Evolutionary conservation across 2,329 filamentous ascomycete species (phyloP).

Genomic region (Zasmidium cellare): DNA sequence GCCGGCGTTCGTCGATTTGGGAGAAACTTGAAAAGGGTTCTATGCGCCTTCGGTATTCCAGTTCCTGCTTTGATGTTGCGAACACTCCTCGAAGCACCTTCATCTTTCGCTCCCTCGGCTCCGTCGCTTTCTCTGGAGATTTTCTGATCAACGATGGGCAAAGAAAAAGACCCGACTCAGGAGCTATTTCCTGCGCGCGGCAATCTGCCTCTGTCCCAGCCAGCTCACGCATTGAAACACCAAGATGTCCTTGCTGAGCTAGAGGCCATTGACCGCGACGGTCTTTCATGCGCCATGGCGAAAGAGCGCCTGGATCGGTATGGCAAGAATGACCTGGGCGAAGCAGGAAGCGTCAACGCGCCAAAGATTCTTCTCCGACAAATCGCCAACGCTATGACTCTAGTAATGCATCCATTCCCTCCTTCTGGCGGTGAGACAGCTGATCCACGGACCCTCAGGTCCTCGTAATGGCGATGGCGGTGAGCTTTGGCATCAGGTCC

Average conservation of each 20-base stretch:
- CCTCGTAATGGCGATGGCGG: slow-evolving; percentile 49
- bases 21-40: too few relatives aligned
- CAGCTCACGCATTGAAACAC: slow-evolving; percentile 63
- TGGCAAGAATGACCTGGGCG: slow-evolving; percentile 71
- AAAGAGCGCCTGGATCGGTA: slow-evolving; percentile 59
- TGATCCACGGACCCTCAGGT: slow-evolving; percentile 35
- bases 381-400: slow-evolving; percentile 74
- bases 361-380: slow-evolving; percentile 73
- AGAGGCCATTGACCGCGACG: slow-evolving; percentile 65
- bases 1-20: too few relatives aligned
- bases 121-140: too few relatives aligned
- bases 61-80: too few relatives aligned
- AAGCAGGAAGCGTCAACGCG: slow-evolving; percentile 66
- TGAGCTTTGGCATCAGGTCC: slow-evolving; percentile 48
- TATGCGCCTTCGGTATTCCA: too few relatives aligned
- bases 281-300: slow-evolving; percentile 64
- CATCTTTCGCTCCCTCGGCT: too few relatives aligned
- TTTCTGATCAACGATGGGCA: slow-evolving; percentile 40
- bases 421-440: slow-evolving; percentile 6
- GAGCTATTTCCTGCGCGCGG: slow-evolving; percentile 31
- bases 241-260: slow-evolving; percentile 57
- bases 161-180: slow-evolving; percentile 6
- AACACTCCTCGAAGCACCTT: too few relatives aligned
- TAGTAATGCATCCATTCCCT: slow-evolving; percentile 33
- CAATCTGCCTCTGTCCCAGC: slow-evolving; percentile 58